A percentile compares a stretch with the other conserved stretches of the same genome.
phyloP scores from a whole-genome alignment of 1,139 yeast genomes.

The Nakaseomyces nivariensis region DNA sequence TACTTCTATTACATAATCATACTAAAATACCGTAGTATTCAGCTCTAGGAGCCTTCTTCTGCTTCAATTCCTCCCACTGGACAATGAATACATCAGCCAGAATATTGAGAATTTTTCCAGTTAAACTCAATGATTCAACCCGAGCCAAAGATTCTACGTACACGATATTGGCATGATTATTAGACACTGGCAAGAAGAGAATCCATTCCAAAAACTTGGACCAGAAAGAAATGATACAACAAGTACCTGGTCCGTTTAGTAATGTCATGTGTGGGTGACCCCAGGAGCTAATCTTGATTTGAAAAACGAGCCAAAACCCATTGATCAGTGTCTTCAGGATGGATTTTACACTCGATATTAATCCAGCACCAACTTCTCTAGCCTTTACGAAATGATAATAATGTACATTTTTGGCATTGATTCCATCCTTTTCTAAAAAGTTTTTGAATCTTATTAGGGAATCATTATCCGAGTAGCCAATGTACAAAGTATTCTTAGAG shows the following conservation, averaged over 20 bases:
- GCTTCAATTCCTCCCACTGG: conserved; percentile 69
- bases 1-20: conserved; percentile 4
- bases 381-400: conserved; percentile 55
- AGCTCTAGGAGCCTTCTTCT: conserved; percentile 42
- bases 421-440: conserved; percentile 31
- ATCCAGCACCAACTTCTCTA: conserved; percentile 40
- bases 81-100: conserved; percentile 71
- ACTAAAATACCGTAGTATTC: conserved; percentile 75
- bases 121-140: conserved; percentile 61
- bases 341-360: conserved; percentile 16
- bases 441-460: conserved; percentile 21
- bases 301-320: conserved; percentile 13
- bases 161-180: conserved; percentile 50
- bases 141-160: conserved; percentile 88
- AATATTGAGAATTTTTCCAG: conserved; percentile 63
- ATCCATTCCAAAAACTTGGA: conserved; percentile 44
- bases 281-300: conserved; percentile 12
- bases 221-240: conserved; percentile 56
- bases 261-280: conserved; percentile 34
- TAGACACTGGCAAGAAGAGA: conserved; percentile 28
- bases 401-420: conserved; percentile 16
- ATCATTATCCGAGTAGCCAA: conserved; percentile 26
- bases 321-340: conserved; percentile 16
- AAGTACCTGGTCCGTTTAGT: conserved; percentile 91
- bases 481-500: conserved; percentile 15